Evolutionary conservation across 345 rosid species (phyloP), one percentile per base, ranked within the genome.

Genomic region (Brassica rapa): DNA sequence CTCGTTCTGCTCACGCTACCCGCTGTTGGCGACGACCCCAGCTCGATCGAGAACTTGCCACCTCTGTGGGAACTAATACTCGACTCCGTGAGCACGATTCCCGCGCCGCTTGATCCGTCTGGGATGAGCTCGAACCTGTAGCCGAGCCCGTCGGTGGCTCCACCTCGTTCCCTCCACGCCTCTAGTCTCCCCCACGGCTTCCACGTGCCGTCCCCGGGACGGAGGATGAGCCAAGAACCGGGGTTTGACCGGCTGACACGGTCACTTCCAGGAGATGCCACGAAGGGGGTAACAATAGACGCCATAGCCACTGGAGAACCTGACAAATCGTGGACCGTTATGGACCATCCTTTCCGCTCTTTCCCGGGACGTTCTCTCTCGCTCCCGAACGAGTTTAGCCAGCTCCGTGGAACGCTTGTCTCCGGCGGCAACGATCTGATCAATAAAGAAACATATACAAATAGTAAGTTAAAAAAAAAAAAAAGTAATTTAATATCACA

Each of bases 121-220:
- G 94, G 93, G 12, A 88, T 89, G 2, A 91, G 85, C 74, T 89
- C 91, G 15, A 93, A 91, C n/a, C 97, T 88, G 76, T 87, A 90
- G 0, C 97, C 98, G 0, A 93, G 89, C 0, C 93, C 90, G 15
- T 88, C 89, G 0, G 89, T 83, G 3, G 87, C 73, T 51, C 94
- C 96, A 3, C 94, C 94, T 0, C 93, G 96, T 84, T 91, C 97
- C n/a, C 98, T 87, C 97, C 97, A 94, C 3, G 98, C 97, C 83
- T 94, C 94, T 5, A 94, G 94, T 2, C 96, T 82, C 0, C 94
- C 98, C 98, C 97, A 94, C 0, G 97, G 97, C 74, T 89, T 90
- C 98, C 96, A 94, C 11, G 94, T 90, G 59, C 89, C 85, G 53
- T 85, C 91, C 0, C 96, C 91, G 0, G 93, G 96, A 8, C 97